Conservation (phyloP, 2,329 filamentous ascomycete species). For the Corniculantispora saksenae region DNA sequence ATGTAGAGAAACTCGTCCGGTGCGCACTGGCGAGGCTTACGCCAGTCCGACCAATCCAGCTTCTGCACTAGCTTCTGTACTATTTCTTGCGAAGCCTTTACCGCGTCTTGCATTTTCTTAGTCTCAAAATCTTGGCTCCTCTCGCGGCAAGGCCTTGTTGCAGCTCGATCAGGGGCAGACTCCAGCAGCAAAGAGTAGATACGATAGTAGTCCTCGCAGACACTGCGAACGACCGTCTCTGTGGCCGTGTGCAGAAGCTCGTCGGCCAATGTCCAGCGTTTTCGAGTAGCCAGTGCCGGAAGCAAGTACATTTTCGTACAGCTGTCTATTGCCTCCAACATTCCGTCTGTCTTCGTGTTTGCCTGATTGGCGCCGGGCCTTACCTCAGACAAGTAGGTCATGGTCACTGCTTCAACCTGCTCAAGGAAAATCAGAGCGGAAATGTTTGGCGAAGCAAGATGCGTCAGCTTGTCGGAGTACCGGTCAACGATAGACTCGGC, state of each 20-base stretch:
- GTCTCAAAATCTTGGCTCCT: not conserved
- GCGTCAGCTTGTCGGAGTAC: not conserved
- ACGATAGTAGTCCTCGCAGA: not conserved
- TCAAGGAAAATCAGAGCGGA: not conserved
- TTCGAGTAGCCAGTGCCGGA: not conserved
- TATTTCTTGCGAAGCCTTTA: not conserved
- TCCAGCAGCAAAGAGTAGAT: not conserved
- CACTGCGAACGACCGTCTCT: not conserved
- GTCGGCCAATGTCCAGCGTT: not conserved
- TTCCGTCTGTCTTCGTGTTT: not conserved
- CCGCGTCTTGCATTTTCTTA: not conserved
- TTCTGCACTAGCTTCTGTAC: not conserved
- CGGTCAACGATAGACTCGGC: not conserved
- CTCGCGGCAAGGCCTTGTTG: not conserved
- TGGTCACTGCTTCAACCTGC: not conserved
- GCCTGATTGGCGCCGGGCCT: not conserved
- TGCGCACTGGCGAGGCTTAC: not conserved
- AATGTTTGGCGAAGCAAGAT: not conserved
- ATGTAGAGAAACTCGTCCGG: not conserved
- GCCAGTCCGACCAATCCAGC: not conserved
- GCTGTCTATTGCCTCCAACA: not conserved
- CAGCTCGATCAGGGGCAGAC: not conserved
- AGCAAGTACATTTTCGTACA: not conserved
- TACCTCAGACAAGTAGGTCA: not conserved
- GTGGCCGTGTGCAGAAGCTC: not conserved